Conservation (phyloP, 1,284 basidiomycete species). For the Leccinum fallax region DNA sequence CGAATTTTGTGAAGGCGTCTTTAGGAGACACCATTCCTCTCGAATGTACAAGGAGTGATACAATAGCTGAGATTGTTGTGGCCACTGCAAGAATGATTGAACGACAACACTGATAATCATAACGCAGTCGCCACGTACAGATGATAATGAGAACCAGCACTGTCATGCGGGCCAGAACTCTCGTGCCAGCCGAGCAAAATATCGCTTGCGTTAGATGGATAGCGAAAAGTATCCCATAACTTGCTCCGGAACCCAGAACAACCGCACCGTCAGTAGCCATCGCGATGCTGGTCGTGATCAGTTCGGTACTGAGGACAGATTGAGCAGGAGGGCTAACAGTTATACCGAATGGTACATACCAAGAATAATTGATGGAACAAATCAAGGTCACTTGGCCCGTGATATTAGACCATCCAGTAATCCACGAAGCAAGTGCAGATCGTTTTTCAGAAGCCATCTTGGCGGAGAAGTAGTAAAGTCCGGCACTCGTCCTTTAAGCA, state of each 20-base stretch:
- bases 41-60: conserved; percentile 54
- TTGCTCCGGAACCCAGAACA: conserved; percentile 53
- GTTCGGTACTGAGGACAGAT: conserved; percentile 48
- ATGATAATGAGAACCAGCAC: conserved; percentile 62
- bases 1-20: conserved; percentile 64
- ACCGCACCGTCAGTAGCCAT: conserved; percentile 55
- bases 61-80: conserved; percentile 55
- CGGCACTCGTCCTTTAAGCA: conserved; percentile 56
- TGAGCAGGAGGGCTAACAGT: neutral
- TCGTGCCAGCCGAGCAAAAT: conserved; percentile 67
- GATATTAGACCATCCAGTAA: conserved; percentile 62
- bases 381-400: conserved; percentile 59
- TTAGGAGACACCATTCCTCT: conserved; percentile 56
- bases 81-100: conserved; percentile 41
- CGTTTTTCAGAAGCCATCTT: conserved; percentile 60
- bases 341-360: conserved; percentile 26
- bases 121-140: conserved; percentile 37
- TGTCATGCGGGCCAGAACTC: conserved; percentile 61
- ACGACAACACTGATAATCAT: neutral
- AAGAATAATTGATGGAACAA: conserved; percentile 70
- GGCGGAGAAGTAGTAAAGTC: conserved; percentile 70
- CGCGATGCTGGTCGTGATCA: conserved; percentile 69
- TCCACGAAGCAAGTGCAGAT: conserved; percentile 65
- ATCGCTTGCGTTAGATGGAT: conserved; percentile 62
- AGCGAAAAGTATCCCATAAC: conserved; percentile 61